Conservation (phyloP, 2,329 filamentous ascomycete genomes). For the Xylariaceae sp. region DNA sequence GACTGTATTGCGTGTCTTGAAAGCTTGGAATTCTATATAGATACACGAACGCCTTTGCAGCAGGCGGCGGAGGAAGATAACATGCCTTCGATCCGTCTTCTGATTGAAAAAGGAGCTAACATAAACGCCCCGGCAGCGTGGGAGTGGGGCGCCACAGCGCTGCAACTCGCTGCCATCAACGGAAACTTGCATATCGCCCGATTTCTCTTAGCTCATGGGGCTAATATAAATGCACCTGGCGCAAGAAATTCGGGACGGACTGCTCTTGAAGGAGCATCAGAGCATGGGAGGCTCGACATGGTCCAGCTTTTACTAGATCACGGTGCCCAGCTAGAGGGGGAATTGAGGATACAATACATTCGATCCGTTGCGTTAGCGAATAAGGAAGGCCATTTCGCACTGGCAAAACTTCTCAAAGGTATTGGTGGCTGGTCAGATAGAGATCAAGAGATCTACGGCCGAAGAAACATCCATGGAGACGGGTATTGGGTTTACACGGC, state of each 20-base stretch:
- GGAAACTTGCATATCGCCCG: slow-evolving; percentile 1
- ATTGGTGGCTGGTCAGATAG: slow-evolving; percentile 3
- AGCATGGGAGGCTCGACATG: neutral
- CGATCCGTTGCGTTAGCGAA: slow-evolving; percentile 1
- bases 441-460: slow-evolving; percentile 2
- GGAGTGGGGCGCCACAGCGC: neutral
- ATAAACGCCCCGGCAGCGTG: neutral
- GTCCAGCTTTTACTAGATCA: slow-evolving; percentile 1
- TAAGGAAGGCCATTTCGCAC: neutral
- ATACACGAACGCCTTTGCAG: neutral
- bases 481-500: neutral
- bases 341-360: slow-evolving; percentile 6
- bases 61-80: too few relatives aligned
- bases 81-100: neutral
- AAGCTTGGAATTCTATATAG: neutral
- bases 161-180: neutral
- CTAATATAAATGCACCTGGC: neutral
- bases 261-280: neutral
- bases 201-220: neutral
- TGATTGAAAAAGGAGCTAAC: slow-evolving; percentile 1
- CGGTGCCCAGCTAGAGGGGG: neutral
- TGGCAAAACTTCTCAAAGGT: neutral
- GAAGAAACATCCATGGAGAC: neutral
- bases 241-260: neutral
- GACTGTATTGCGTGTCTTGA: neutral